Evolutionary conservation across 2,329 filamentous ascomycete genomes (phyloP), one percentile per base, ranked within the genome.

Genomic region (Cladosporium halotolerans): DNA sequence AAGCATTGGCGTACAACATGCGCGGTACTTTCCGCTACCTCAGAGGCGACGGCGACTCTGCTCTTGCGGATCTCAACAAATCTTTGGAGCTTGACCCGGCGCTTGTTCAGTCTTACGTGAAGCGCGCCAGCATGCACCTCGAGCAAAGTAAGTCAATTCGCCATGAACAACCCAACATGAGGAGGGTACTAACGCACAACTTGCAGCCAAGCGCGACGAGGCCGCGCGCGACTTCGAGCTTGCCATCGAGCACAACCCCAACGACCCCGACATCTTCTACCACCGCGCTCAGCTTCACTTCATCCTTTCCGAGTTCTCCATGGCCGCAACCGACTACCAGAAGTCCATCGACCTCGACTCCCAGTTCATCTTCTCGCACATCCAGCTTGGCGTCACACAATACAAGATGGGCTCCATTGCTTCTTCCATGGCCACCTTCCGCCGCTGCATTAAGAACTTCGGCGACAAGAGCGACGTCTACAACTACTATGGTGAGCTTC

Each of bases 401-500:
- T 99, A 99, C 79, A 99, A 99, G 84, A 95, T 97, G 87, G 93
- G 93, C 62, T 96, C 89, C 31, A 88, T 99, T 55, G 93, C 93
- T 7, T 96, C 91, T 8, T 96, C 91, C 44, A 97, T 97, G 90
- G 92, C 93, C 34, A 99, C 93, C 5, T 97, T 99, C 84, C 84
- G 92, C 63, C 82, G 91, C 59, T 96, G 90, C 73, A 91, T 96
- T 72, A 99, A 97, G 85, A 96, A 96, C 76, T 99, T 99, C 68
- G 88, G 90, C 67, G 88, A 92, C 69, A 89, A 95, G 9, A 91
- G 92, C 5, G 93, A 99, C 68, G 93, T 97, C 39, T 99, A 97
- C 80, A 99, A 99, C 80, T 99, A 99, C 81, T 97, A 96, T 67
- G 93, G 93, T 66, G 93, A 99, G 76, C 81, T 99, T 53, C 80